Percentiles rank a stretch among this genome's conserved stretches.
These are phyloP conservation scores for Diutina ranongensis DNA, from an alignment of 1,139 yeast species.

Conservation along the genomic window DNA sequence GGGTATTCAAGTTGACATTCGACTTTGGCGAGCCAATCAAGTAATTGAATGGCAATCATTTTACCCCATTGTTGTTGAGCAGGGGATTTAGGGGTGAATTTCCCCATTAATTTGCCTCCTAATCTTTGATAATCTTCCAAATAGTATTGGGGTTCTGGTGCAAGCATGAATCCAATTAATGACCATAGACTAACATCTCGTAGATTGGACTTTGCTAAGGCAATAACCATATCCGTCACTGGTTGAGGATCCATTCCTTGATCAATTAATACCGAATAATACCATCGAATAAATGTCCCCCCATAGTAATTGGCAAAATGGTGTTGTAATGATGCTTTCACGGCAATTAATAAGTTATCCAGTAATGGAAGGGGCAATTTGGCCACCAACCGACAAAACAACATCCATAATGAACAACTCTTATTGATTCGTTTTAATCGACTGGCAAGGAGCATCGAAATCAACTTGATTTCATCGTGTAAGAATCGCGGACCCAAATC, in stretches of 20 bases:
- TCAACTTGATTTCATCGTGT: slow-evolving; percentile 18
- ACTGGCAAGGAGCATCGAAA: slow-evolving; percentile 23
- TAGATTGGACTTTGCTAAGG: slow-evolving; percentile 15
- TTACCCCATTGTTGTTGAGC: slow-evolving; percentile 1
- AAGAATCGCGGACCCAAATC: slow-evolving; percentile 8
- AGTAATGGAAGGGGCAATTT: slow-evolving; percentile 8
- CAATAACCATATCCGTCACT: slow-evolving; percentile 8
- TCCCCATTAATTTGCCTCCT: slow-evolving; percentile 6
- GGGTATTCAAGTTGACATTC: slow-evolving; percentile 11
- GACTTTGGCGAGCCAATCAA: slow-evolving; percentile 17
- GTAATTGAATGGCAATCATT: slow-evolving; percentile 6
- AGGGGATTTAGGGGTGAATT: not conserved
- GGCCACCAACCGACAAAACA: slow-evolving; percentile 20
- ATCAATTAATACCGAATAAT: slow-evolving; percentile 8
- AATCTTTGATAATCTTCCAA: slow-evolving; percentile 14
- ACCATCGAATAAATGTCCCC: slow-evolving; percentile 23
- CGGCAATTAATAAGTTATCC: slow-evolving; percentile 12
- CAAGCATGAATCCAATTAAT: slow-evolving; percentile 8
- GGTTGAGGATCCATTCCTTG: slow-evolving; percentile 1
- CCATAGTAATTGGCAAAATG: slow-evolving; percentile 36
- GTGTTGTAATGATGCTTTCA: slow-evolving; percentile 20
- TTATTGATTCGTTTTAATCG: slow-evolving; percentile 28
- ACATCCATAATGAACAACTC: slow-evolving; percentile 31
- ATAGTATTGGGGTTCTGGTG: slow-evolving; percentile 8
- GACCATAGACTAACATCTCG: slow-evolving; percentile 28